A percentile compares a stretch with the other conserved stretches of the same genome.
Conservation (phyloP, 2,329 filamentous ascomycete genomes). For the Cladorrhinum sp. region DNA sequence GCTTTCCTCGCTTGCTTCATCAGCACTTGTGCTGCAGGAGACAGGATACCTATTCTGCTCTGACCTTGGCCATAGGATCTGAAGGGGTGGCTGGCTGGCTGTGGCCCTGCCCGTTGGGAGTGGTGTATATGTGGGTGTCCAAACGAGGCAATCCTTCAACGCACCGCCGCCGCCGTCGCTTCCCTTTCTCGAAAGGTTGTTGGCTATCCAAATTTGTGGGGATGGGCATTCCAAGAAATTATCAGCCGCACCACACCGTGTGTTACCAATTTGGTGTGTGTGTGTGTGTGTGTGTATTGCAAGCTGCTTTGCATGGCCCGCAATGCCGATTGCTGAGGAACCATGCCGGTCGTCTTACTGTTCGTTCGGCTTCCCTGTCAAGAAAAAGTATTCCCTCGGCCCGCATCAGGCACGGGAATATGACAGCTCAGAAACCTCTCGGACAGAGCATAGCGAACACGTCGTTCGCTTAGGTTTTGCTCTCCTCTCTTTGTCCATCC, state of each 20-base stretch:
- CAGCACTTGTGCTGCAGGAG: background rate
- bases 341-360: background rate
- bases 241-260: background rate
- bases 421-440: background rate
- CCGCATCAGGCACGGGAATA: background rate
- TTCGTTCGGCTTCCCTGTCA: background rate
- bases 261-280: too few relatives aligned
- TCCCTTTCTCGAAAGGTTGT: background rate
- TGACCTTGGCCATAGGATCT: background rate
- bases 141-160: background rate
- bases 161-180: background rate
- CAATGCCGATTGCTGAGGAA: background rate
- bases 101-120: background rate
- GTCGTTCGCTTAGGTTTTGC: background rate
- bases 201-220: background rate
- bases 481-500: background rate
- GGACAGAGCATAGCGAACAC: background rate
- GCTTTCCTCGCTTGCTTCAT: background rate
- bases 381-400: background rate
- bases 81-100: background rate
- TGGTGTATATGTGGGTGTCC: background rate
- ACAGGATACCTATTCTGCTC: background rate
- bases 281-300: too few relatives aligned
- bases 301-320: background rate
- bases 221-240: too few relatives aligned